Evolutionary conservation across 2,329 filamentous ascomycete genomes (phyloP).

Genomic region (Penicillium sp.): DNA sequence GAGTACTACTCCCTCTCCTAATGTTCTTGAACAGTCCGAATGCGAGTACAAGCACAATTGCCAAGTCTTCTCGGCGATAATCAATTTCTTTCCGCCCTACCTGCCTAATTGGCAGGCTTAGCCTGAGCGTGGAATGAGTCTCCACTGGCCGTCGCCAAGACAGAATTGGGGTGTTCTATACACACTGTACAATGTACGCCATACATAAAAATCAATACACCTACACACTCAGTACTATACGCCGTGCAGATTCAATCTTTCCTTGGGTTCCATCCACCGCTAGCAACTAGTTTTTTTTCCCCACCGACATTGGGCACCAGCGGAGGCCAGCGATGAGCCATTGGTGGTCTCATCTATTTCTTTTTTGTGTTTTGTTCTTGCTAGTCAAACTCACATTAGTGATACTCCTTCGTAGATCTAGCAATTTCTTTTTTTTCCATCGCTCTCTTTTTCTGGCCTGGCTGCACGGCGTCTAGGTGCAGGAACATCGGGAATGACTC

Average conservation of each 20-base stretch:
- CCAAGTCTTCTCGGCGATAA: not conserved
- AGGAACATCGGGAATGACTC: slow-evolving; percentile 8
- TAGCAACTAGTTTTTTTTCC: not conserved
- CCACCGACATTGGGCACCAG: slow-evolving; percentile 10
- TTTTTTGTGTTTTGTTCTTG: not conserved
- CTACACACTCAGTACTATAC: not conserved
- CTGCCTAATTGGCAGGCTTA: not conserved
- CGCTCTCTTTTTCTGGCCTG: not conserved
- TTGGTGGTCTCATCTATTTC: not conserved
- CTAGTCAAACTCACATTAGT: not conserved
- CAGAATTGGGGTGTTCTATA: not conserved
- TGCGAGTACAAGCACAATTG: not conserved
- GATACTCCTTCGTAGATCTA: not conserved
- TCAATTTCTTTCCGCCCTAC: not conserved
- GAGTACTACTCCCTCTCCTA: too few species aligned
- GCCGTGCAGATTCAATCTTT: not conserved
- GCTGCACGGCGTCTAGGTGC: slow-evolving; percentile 5
- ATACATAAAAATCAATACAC: not conserved
- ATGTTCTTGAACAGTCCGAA: too few species aligned
- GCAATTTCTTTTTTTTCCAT: not conserved
- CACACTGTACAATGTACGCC: not conserved
- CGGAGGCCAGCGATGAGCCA: not conserved
- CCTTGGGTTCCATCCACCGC: not conserved
- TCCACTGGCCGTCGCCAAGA: not conserved
- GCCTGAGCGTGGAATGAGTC: not conserved